These are phyloP conservation scores for Wickerhamomyces tratensis DNA, from an alignment of 805 yeast genomes.

Conservation along the genomic window DNA sequence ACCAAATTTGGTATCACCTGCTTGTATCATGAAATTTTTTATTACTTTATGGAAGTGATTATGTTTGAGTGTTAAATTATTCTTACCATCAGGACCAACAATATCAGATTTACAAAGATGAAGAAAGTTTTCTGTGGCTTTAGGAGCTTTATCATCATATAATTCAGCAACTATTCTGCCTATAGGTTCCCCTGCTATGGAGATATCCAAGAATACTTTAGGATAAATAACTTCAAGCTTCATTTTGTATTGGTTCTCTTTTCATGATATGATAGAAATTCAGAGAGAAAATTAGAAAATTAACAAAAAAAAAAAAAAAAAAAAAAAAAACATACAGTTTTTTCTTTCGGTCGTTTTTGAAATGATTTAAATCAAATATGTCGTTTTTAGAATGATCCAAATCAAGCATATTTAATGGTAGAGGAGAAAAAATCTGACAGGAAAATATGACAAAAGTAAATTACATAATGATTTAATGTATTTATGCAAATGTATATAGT, in stretches of 20 bases:
- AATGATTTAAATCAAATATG: no score
- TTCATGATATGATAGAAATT: no score
- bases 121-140: constrained; percentile 40
- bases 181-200: constrained; percentile 27
- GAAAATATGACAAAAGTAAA: no score
- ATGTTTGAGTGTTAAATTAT: constrained; percentile 25
- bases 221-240: constrained; percentile 5
- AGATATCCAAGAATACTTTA: constrained; percentile 39
- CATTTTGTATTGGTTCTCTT: neutral
- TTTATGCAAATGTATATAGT: no score
- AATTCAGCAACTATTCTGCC: constrained; percentile 61
- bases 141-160: constrained; percentile 40
- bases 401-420: no score
- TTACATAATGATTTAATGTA: no score
- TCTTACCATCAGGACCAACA: constrained; percentile 11
- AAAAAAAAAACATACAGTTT: no score
- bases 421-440: no score
- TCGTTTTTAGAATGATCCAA: no score
- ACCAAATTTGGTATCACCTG: constrained; percentile 47
- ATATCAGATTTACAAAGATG: constrained; percentile 32
- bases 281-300: no score
- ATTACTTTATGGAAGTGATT: constrained; percentile 53
- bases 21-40: constrained; percentile 63
- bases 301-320: no score
- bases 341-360: no score